These are phyloP conservation scores for Jatropha curcas DNA, from an alignment of 345 rosid genomes.

Conservation along the genomic window DNA sequence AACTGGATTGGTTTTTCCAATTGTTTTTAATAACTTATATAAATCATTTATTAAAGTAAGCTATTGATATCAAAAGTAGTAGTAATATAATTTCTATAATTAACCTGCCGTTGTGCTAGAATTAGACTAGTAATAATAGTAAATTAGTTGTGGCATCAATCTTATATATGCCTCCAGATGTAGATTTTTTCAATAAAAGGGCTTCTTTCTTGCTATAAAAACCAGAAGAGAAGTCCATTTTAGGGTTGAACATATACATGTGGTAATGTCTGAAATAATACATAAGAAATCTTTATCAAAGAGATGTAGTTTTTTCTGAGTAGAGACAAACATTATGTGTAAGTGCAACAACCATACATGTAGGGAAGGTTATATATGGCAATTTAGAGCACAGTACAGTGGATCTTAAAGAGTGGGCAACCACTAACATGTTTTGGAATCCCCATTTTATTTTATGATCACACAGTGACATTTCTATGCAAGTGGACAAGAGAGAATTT, in stretches of 20 bases:
- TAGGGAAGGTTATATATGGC: slow-evolving; percentile 10
- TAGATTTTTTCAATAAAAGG: background rate
- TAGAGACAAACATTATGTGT: background rate
- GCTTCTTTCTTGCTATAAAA: background rate
- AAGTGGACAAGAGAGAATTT: background rate
- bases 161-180: background rate
- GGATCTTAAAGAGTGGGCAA: slow-evolving; percentile 16
- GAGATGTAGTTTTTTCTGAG: background rate
- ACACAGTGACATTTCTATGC: background rate
- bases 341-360: slow-evolving; percentile 13
- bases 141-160: background rate
- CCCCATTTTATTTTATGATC: background rate
- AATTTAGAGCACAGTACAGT: slow-evolving; percentile 8
- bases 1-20: too few species aligned
- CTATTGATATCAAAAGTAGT: too few species aligned
- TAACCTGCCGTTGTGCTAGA: too few species aligned
- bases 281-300: too few species aligned
- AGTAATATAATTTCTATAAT: too few species aligned
- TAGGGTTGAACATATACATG: background rate
- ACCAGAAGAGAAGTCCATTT: background rate
- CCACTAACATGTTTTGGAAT: slow-evolving; percentile 14
- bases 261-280: slow-evolving; percentile 2
- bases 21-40: too few species aligned
- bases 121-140: too few species aligned
- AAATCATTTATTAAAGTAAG: too few species aligned